Conservation (phyloP, 1,284 basidiomycete species). For the Heterobasidion annosum region DNA sequence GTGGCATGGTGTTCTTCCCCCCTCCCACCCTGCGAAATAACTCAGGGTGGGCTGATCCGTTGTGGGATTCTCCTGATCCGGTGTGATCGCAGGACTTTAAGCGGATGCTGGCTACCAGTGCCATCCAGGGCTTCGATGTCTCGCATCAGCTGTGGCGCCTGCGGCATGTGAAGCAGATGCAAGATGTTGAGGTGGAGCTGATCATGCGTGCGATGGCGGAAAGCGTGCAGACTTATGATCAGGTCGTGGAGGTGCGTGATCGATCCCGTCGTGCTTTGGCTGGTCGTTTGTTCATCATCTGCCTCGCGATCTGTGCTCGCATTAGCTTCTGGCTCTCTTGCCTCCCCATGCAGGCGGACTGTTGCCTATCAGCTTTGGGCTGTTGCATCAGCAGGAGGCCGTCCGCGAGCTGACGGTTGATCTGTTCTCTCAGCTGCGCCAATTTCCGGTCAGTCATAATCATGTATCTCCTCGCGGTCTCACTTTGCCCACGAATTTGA, state of each 20-base stretch:
- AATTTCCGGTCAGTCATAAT: constrained; percentile 53
- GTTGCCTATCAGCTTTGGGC: constrained; percentile 76
- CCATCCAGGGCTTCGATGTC: constrained; percentile 62
- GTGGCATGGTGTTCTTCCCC: constrained; percentile 11
- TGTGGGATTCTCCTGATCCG: not conserved
- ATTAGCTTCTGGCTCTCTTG: constrained; percentile 68
- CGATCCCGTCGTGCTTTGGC: not conserved
- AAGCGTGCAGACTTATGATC: constrained; percentile 70
- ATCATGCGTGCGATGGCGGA: constrained; percentile 73
- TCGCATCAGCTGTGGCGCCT: constrained; percentile 66
- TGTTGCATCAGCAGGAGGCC: constrained; percentile 77
- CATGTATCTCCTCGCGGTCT: not conserved
- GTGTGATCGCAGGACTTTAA: constrained; percentile 42
- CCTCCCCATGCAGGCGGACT: constrained; percentile 81
- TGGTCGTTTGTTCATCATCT: not conserved
- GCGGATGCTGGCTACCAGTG: constrained; percentile 28
- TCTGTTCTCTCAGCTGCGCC: constrained; percentile 71
- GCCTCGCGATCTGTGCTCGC: not conserved
- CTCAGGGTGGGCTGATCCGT: not conserved
- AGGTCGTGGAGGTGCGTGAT: constrained; percentile 75
- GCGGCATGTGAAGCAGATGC: constrained; percentile 50
- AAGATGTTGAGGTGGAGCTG: constrained; percentile 57
- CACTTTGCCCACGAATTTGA: not conserved
- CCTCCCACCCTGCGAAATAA: not conserved
- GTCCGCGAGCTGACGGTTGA: constrained; percentile 79